Percentiles rank a stretch among this genome's conserved stretches.
These are phyloP conservation scores for Hericium erinaceus DNA, from an alignment of 768 basidiomycete genomes.

Conservation along the genomic window DNA sequence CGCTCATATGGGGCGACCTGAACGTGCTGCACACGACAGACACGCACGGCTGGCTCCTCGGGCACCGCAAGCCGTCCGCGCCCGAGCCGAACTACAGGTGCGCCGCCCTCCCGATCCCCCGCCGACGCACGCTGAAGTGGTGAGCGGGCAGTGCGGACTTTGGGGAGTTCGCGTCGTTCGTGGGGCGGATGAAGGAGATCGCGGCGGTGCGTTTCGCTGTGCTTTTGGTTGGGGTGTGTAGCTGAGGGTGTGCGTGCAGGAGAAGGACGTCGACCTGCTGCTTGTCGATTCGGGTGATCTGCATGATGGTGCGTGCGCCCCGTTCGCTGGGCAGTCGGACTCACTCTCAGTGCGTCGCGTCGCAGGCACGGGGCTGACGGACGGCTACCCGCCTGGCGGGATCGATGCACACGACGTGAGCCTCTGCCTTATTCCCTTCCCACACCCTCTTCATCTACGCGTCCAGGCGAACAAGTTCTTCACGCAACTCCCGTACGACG, in stretches of 20 bases:
- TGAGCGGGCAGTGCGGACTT: constrained; percentile 37
- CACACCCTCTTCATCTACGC: background rate
- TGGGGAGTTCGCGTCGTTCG: constrained; percentile 83
- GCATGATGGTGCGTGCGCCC: constrained; percentile 43
- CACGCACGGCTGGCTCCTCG: constrained; percentile 74
- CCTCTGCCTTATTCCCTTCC: background rate
- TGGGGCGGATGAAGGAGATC: constrained; percentile 67
- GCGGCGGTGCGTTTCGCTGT: constrained; percentile 37
- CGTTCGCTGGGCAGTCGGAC: background rate
- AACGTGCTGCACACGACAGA: constrained; percentile 86
- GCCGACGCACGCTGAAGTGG: background rate
- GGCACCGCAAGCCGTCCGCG: constrained; percentile 65
- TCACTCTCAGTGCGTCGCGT: background rate
- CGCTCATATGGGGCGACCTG: constrained; percentile 81
- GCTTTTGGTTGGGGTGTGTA: background rate
- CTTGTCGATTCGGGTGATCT: constrained; percentile 77
- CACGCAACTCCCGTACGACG: constrained; percentile 64
- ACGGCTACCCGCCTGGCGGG: constrained; percentile 62
- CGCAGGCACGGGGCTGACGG: constrained; percentile 65
- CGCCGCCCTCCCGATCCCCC: constrained; percentile 1
- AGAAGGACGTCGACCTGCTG: constrained; percentile 73
- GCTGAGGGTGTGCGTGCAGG: constrained; percentile 20
- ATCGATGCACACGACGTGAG: constrained; percentile 64
- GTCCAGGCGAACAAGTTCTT: constrained; percentile 64
- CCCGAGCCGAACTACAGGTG: constrained; percentile 73